Evolutionary conservation across 768 basidiomycete genomes (phyloP).

Genomic region (Kwoniella europaea): DNA sequence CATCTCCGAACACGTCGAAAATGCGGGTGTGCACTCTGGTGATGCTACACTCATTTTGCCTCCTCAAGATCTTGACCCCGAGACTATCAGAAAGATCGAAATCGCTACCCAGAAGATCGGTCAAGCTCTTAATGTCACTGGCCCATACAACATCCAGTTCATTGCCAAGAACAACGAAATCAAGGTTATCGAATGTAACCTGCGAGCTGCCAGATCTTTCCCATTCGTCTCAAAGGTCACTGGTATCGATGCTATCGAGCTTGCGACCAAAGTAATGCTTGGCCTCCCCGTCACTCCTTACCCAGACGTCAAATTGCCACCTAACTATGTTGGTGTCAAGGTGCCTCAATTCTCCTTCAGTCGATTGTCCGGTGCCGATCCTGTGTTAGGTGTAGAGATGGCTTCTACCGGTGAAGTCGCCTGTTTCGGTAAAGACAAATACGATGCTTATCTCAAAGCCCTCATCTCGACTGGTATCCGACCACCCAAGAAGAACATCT

Average conservation of each 20-base stretch:
- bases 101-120: constrained; percentile 98
- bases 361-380: constrained; percentile 93
- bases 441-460: constrained; percentile 97
- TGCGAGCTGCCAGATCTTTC: constrained; percentile 96
- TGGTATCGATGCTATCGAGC: constrained; percentile 95
- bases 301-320: constrained; percentile 81
- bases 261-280: constrained; percentile 99
- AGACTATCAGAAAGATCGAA: constrained; percentile 93
- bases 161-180: constrained; percentile 99
- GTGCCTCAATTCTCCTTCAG: constrained; percentile 99
- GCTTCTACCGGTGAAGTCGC: constrained; percentile 99
- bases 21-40: constrained; percentile 97
- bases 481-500: constrained; percentile 93
- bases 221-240: constrained; percentile 99
- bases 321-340: constrained; percentile 97
- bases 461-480: constrained; percentile 94
- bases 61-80: constrained; percentile 95
- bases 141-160: constrained; percentile 99
- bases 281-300: constrained; percentile 86
- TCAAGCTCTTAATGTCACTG: constrained; percentile 95
- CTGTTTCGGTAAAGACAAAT: constrained; percentile 96
- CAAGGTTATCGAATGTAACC: constrained; percentile 99
- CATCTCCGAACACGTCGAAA: constrained; percentile 99
- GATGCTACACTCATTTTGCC: constrained; percentile 98
- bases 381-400: constrained; percentile 98